Percentiles rank a stretch among this genome's conserved stretches.
Evolutionary conservation across 2,329 filamentous ascomycete species (phyloP).

Genomic region (Xylogone sp.): DNA sequence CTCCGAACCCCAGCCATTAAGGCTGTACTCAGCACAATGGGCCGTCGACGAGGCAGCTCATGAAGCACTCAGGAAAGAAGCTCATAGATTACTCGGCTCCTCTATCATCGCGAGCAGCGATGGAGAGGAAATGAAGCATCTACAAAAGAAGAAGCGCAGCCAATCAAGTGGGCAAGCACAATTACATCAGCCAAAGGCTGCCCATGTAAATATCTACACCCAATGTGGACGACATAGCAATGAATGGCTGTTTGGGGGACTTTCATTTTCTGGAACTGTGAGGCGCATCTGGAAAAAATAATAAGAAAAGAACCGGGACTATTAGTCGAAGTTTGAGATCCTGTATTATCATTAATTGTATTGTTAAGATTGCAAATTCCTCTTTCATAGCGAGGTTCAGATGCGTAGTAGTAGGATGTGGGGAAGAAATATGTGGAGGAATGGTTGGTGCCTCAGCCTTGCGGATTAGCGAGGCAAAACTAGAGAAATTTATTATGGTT

Average conservation of each 20-base stretch:
- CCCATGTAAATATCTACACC: slow-evolving; percentile 18
- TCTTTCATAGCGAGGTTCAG: no score
- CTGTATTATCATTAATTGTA: no score
- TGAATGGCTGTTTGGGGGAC: slow-evolving; percentile 21
- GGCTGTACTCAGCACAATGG: not conserved
- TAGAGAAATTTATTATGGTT: not conserved
- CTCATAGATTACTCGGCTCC: not conserved
- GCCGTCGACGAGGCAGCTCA: not conserved
- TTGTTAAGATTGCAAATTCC: no score
- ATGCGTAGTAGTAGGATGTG: no score
- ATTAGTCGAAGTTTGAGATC: not conserved
- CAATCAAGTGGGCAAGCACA: not conserved
- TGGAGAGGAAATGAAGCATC: slow-evolving; percentile 4
- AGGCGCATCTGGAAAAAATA: slow-evolving; percentile 11
- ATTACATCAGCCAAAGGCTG: slow-evolving; percentile 1
- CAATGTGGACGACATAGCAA: slow-evolving; percentile 21
- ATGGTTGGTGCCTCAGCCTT: not conserved
- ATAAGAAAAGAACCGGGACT: not conserved
- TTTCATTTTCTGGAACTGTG: slow-evolving; percentile 9
- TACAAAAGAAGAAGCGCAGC: not conserved
- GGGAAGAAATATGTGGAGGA: no score
- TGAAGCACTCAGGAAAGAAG: slow-evolving; percentile 2
- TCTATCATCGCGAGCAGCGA: slow-evolving; percentile 1
- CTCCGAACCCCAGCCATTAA: not conserved
- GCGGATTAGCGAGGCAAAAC: not conserved